Percentiles rank a stretch among this genome's conserved stretches.
Conservation (phyloP, 768 basidiomycete species). For the Tylopilus vinaceipallidus region DNA sequence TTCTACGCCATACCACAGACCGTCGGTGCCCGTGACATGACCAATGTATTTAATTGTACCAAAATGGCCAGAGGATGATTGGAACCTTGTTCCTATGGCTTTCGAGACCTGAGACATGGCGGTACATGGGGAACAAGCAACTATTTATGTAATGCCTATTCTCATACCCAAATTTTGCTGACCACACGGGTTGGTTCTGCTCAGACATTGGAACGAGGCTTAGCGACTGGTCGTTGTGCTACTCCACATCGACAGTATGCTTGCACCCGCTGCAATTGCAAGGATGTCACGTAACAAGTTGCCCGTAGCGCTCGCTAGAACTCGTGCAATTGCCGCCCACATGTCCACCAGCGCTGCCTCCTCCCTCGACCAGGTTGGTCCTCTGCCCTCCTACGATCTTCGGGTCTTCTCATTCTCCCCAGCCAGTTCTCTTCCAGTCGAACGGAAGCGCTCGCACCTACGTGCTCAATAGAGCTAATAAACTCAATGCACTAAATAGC, state of each 20-base stretch:
- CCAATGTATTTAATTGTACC: slow-evolving; percentile 77
- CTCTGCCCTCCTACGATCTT: not conserved
- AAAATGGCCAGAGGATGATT: slow-evolving; percentile 43
- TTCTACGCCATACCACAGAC: slow-evolving; percentile 93
- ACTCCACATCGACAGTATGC: slow-evolving; percentile 22
- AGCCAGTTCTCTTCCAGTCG: slow-evolving; percentile 68
- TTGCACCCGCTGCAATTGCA: slow-evolving; percentile 22
- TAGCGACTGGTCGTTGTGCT: not conserved
- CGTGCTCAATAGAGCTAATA: slow-evolving; percentile 74
- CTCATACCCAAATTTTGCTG: slow-evolving; percentile 11
- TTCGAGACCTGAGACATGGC: slow-evolving; percentile 20
- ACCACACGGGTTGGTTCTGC: not conserved
- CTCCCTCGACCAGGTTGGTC: slow-evolving; percentile 25
- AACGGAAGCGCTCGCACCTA: slow-evolving; percentile 63
- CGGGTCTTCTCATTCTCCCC: slow-evolving; percentile 20
- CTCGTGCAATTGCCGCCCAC: slow-evolving; percentile 33
- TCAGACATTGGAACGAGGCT: not conserved
- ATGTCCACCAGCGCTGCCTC: slow-evolving; percentile 29
- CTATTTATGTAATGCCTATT: slow-evolving; percentile 16
- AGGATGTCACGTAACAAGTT: slow-evolving; percentile 31
- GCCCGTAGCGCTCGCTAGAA: slow-evolving; percentile 29
- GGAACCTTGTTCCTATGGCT: slow-evolving; percentile 55
- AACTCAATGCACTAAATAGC: slow-evolving; percentile 80
- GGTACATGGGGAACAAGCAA: too few relatives aligned
- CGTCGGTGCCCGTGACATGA: slow-evolving; percentile 56